Evolutionary conservation across 768 basidiomycete genomes (phyloP).

Genomic region (Tulasnella sp.): DNA sequence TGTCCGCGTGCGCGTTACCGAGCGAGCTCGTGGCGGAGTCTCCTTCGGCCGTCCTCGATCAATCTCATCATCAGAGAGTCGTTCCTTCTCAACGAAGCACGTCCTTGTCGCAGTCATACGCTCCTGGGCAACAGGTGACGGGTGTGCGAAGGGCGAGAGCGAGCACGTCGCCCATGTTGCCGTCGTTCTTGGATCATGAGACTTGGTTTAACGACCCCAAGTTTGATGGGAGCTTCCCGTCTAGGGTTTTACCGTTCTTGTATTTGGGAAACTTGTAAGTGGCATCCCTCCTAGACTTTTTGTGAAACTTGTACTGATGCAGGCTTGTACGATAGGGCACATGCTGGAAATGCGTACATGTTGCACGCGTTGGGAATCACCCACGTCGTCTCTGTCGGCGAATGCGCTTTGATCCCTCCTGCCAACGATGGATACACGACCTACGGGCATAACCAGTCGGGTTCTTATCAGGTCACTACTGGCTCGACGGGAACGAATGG

Average conservation of each 20-base stretch:
- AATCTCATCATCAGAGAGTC: conserved; percentile 12
- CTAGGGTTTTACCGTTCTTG: conserved; percentile 83
- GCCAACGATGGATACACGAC: conserved; percentile 15
- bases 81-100: conserved; percentile 14
- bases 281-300: conserved; percentile 25
- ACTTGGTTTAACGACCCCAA: conserved; percentile 91
- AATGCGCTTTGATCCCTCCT: conserved; percentile 83
- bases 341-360: conserved; percentile 93
- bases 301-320: neutral
- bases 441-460: conserved; percentile 8
- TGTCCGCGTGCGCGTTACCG: neutral
- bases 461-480: neutral
- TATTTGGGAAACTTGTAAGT: conserved; percentile 89
- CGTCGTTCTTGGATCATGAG: conserved; percentile 61
- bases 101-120: conserved; percentile 16
- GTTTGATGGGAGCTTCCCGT: conserved; percentile 95
- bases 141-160: conserved; percentile 54
- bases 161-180: conserved; percentile 58
- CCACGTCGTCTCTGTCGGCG: conserved; percentile 94
- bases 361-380: conserved; percentile 92
- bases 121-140: conserved; percentile 1
- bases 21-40: conserved; percentile 7
- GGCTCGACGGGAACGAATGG: conserved; percentile 16
- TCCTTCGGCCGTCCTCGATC: neutral
- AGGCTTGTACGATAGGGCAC: conserved; percentile 51